Percentiles rank a stretch among this genome's conserved stretches.
phyloP scores from a whole-genome alignment of 805 yeast species.

The Starmerella gropengiesseri region DNA sequence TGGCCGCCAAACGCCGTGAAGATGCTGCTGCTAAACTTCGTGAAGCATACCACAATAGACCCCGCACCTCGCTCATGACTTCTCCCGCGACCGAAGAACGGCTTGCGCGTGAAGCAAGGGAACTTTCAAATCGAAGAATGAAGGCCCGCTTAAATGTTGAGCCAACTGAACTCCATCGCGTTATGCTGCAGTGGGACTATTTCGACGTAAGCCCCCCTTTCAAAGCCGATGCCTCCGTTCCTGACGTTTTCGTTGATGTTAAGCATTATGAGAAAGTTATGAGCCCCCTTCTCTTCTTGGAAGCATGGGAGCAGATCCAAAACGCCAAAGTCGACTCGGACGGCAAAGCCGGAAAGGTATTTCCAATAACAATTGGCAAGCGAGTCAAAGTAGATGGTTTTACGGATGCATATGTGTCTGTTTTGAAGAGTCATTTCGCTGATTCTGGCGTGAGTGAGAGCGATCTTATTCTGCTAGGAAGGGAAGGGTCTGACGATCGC shows the following conservation, averaged over 20 bases:
- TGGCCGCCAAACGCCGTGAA: slow-evolving; percentile 18
- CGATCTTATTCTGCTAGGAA: slow-evolving; percentile 58
- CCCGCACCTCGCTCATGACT: neutral
- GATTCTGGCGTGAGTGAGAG: slow-evolving; percentile 57
- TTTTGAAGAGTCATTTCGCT: slow-evolving; percentile 41
- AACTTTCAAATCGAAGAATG: slow-evolving; percentile 64
- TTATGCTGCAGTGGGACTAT: slow-evolving; percentile 69
- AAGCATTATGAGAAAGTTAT: slow-evolving; percentile 58
- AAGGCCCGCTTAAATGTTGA: slow-evolving; percentile 68
- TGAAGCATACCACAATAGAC: slow-evolving; percentile 12
- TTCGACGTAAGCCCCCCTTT: slow-evolving; percentile 44
- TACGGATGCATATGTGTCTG: slow-evolving; percentile 72
- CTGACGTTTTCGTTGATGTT: slow-evolving; percentile 45
- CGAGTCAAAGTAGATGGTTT: slow-evolving; percentile 76
- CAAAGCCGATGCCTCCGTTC: slow-evolving; percentile 37
- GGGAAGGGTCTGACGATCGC: slow-evolving; percentile 22
- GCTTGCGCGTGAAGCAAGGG: slow-evolving; percentile 27
- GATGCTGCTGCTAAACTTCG: slow-evolving; percentile 13
- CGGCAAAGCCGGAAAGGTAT: slow-evolving; percentile 40
- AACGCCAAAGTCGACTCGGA: slow-evolving; percentile 48
- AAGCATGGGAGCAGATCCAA: slow-evolving; percentile 86
- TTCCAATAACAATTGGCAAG: slow-evolving; percentile 61
- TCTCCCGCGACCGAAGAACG: neutral
- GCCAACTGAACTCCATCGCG: slow-evolving; percentile 59
- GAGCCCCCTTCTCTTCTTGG: slow-evolving; percentile 73